Conservation (phyloP, 208 protist genomes). For the Leishmania braziliensis region DNA sequence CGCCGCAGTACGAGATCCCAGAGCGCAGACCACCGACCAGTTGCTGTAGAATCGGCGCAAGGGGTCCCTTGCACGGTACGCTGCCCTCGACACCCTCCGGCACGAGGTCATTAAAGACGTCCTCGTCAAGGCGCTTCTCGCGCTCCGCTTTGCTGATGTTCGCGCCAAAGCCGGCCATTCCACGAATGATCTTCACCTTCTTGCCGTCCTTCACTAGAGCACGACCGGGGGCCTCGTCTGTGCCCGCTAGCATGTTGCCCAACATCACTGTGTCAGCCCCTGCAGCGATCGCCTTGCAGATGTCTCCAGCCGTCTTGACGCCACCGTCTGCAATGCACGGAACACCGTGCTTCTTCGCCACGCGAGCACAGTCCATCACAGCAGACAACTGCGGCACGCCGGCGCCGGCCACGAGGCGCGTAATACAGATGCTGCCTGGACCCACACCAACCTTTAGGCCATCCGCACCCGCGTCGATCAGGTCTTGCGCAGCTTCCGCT, state of each 20-base stretch:
- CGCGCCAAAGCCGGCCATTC: slow-evolving; percentile 91
- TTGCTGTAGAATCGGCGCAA: slow-evolving; percentile 79
- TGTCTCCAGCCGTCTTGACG: slow-evolving; percentile 79
- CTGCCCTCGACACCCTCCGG: slow-evolving; percentile 90
- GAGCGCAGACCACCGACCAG: slow-evolving; percentile 89
- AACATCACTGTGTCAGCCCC: slow-evolving; percentile 91
- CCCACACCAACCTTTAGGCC: slow-evolving; percentile 91
- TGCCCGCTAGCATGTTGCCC: slow-evolving; percentile 90
- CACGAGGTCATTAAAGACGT: slow-evolving; percentile 87
- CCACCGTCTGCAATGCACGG: slow-evolving; percentile 93
- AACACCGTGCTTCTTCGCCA: slow-evolving; percentile 65
- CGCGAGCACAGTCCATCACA: slow-evolving; percentile 72
- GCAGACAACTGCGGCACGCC: slow-evolving; percentile 90
- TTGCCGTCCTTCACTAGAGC: slow-evolving; percentile 91
- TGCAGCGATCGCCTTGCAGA: slow-evolving; percentile 89
- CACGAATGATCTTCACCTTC: slow-evolving; percentile 92
- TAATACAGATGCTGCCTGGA: slow-evolving; percentile 90
- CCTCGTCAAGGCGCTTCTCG: slow-evolving; percentile 77
- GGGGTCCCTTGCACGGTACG: slow-evolving; percentile 83
- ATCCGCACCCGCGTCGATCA: slow-evolving; percentile 90
- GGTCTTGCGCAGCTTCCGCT: slow-evolving; percentile 71
- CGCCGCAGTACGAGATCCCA: slow-evolving; percentile 92
- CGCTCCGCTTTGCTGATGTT: slow-evolving; percentile 91
- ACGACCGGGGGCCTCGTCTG: slow-evolving; percentile 86
- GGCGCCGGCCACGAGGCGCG: slow-evolving; percentile 82